Evolutionary conservation across 2,329 filamentous ascomycete genomes (phyloP).

Genomic region (Aspergillus sp.): DNA sequence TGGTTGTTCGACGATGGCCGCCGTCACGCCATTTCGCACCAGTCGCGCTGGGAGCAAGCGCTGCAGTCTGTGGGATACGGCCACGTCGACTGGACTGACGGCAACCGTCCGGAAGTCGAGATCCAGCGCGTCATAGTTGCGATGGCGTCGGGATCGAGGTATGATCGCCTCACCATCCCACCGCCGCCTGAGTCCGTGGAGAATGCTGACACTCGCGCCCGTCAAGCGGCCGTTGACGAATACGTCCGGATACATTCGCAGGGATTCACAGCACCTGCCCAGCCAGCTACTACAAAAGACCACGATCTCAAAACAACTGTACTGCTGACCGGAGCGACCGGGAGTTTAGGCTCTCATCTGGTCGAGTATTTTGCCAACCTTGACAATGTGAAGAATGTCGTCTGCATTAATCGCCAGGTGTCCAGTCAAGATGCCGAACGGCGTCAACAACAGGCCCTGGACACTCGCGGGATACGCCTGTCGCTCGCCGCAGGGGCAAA

Average conservation of each 20-base stretch:
- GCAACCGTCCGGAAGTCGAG: slow-evolving; percentile 18
- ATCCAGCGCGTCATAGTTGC: slow-evolving; percentile 23
- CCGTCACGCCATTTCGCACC: slow-evolving; percentile 20
- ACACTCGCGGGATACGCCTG: slow-evolving; percentile 24
- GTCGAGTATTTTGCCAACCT: slow-evolving; percentile 36
- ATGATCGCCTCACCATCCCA: slow-evolving; percentile 6
- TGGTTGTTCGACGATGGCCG: slow-evolving; percentile 39
- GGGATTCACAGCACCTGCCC: slow-evolving; percentile 16
- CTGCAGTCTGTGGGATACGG: slow-evolving; percentile 28
- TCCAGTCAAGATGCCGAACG: slow-evolving; percentile 2
- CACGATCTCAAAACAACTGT: slow-evolving; percentile 21
- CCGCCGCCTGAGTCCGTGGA: slow-evolving; percentile 3
- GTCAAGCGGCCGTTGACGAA: slow-evolving; percentile 22
- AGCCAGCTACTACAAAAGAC: background rate
- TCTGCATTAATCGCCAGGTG: slow-evolving; percentile 49
- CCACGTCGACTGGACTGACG: slow-evolving; percentile 34
- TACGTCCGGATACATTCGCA: slow-evolving; percentile 27
- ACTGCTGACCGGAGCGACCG: slow-evolving; percentile 43
- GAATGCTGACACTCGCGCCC: slow-evolving; percentile 15
- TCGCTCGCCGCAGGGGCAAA: slow-evolving; percentile 29
- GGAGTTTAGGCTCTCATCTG: slow-evolving; percentile 41
- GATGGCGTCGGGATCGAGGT: slow-evolving; percentile 20
- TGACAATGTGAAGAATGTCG: slow-evolving; percentile 29
- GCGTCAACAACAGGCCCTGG: slow-evolving; percentile 38
- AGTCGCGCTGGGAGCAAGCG: background rate